Conservation (phyloP, 441 rosid species). For the Brassica balearica region DNA sequence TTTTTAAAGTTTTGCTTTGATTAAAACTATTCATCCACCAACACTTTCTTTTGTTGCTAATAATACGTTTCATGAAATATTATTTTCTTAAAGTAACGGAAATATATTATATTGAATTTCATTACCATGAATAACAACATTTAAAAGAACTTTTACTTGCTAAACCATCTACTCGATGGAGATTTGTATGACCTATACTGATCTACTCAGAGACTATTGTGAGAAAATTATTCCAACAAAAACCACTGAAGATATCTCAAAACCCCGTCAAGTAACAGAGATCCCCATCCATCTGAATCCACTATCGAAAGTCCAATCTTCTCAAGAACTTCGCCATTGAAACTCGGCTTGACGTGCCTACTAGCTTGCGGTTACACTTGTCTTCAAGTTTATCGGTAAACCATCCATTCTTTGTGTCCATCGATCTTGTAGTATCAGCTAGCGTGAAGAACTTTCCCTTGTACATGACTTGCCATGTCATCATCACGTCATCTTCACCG, state of each 20-base stretch:
- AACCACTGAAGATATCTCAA: slow-evolving; percentile 34
- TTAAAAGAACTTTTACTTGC: slow-evolving; percentile 12
- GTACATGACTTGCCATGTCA: slow-evolving; percentile 25
- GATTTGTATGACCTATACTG: background rate
- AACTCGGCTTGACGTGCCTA: slow-evolving; percentile 21
- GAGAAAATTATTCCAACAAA: background rate
- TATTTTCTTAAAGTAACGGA: background rate
- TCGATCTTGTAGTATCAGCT: background rate
- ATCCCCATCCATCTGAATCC: background rate
- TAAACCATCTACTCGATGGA: background rate
- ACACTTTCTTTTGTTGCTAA: too few species aligned
- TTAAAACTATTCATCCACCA: too few species aligned
- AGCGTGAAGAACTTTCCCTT: background rate
- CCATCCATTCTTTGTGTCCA: slow-evolving; percentile 4
- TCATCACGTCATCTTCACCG: slow-evolving; percentile 19
- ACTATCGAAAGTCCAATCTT: slow-evolving; percentile 12
- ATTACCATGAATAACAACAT: background rate
- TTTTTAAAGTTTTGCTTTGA: too few species aligned
- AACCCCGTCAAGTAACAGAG: slow-evolving; percentile 14
- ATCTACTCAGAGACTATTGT: background rate
- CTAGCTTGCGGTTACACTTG: background rate
- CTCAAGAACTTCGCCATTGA: slow-evolving; percentile 23
- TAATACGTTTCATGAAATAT: too few species aligned
- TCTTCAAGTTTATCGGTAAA: background rate
- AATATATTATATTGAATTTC: background rate